phyloP scores from a whole-genome alignment of 75 land plant species.

The Pinus tabuliformis region DNA sequence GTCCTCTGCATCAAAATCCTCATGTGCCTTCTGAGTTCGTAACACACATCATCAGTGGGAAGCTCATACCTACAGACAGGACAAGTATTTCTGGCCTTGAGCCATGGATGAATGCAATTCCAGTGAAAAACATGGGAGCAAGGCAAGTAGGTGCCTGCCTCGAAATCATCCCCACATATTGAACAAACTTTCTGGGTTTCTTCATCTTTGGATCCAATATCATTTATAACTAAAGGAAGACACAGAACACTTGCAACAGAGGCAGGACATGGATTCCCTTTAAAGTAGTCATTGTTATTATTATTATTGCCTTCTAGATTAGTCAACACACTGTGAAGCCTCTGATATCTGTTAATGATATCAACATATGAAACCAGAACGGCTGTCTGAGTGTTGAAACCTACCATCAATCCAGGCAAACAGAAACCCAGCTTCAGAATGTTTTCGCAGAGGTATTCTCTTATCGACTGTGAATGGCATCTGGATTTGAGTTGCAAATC shows the following conservation, averaged over 20 bases:
- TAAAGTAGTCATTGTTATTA: not conserved
- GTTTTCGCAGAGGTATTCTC: not conserved
- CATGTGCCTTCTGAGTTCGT: conserved; percentile 57
- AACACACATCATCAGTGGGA: conserved; percentile 55
- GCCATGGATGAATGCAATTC: conserved; percentile 58
- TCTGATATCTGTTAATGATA: conserved; percentile 23
- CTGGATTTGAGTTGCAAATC: not conserved
- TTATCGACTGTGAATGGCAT: not conserved
- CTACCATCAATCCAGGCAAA: conserved; percentile 3
- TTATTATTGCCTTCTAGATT: not conserved
- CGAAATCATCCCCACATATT: conserved; percentile 57
- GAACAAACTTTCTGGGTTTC: conserved; percentile 25
- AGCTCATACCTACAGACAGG: conserved; percentile 62
- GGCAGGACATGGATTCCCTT: conserved; percentile 18
- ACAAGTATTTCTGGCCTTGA: conserved; percentile 56
- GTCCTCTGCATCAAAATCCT: conserved; percentile 5
- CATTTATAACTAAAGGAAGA: conserved; percentile 21
- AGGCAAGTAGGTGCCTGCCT: conserved; percentile 48
- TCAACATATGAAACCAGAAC: conserved; percentile 19
- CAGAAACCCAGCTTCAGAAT: conserved; percentile 4
- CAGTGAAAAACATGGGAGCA: conserved; percentile 64
- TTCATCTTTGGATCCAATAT: conserved; percentile 4
- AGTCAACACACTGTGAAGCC: conserved; percentile 8
- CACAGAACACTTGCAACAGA: conserved; percentile 43
- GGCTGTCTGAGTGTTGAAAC: not conserved